These are phyloP conservation scores for Aspergillus coremiiformis DNA, from an alignment of 495 filamentous ascomycete species.

Conservation along the genomic window DNA sequence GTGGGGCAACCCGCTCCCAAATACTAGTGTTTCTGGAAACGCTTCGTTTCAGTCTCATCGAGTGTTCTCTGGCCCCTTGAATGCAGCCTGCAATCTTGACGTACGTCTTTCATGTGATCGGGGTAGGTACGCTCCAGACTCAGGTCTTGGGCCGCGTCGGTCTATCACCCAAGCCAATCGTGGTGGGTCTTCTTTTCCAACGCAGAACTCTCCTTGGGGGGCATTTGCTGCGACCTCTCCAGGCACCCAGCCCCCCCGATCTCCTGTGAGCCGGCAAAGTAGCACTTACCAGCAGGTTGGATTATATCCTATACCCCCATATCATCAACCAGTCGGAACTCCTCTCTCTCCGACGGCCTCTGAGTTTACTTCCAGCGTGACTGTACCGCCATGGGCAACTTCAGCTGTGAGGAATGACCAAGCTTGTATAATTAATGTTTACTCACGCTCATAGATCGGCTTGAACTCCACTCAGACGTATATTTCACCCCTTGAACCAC, in stretches of 20 bases:
- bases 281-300: constrained; percentile 40
- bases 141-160: constrained; percentile 31
- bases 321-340: constrained; percentile 68
- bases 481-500: constrained; percentile 79
- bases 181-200: constrained; percentile 29
- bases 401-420: constrained; percentile 33
- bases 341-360: constrained; percentile 77
- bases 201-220: constrained; percentile 27
- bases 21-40: constrained; percentile 14
- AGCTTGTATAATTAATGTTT: neutral
- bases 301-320: constrained; percentile 47
- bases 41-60: constrained; percentile 28
- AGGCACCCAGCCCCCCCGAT: constrained; percentile 16
- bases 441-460: constrained; percentile 33
- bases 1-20: constrained; percentile 23
- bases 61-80: constrained; percentile 34
- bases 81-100: constrained; percentile 27
- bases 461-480: constrained; percentile 59
- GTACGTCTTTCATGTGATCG: constrained; percentile 26
- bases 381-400: constrained; percentile 41
- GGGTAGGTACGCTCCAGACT: constrained; percentile 23
- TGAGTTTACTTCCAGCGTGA: constrained; percentile 57
- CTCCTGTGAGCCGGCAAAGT: constrained; percentile 30
- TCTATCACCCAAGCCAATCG: constrained; percentile 34
- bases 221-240: constrained; percentile 30